Conservation (phyloP, 2,329 filamentous ascomycete species). For the Calycina marina region DNA sequence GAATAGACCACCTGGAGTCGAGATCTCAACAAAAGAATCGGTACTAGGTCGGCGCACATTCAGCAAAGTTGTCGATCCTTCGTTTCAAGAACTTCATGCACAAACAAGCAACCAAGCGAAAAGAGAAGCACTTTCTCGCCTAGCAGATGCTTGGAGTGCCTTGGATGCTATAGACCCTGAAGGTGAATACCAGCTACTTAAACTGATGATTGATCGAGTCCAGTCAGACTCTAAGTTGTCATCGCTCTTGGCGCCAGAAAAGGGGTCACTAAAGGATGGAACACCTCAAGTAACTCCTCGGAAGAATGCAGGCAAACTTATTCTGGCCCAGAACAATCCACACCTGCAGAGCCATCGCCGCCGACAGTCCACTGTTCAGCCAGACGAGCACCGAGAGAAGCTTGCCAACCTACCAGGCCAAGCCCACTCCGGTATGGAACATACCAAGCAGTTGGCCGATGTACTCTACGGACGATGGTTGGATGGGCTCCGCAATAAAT, state of each 20-base stretch:
- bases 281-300: conserved; percentile 36
- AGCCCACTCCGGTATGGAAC: conserved; percentile 65
- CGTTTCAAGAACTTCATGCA: conserved; percentile 75
- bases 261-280: conserved; percentile 37
- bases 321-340: conserved; percentile 70
- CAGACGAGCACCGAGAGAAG: conserved; percentile 31
- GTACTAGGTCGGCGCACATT: conserved; percentile 70
- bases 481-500: conserved; percentile 62
- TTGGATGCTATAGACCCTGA: conserved; percentile 83
- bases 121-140: conserved; percentile 66
- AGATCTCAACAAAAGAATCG: conserved; percentile 63
- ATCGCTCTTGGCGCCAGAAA: conserved; percentile 16
- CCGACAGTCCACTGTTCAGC: conserved; percentile 30
- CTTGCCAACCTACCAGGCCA: conserved; percentile 38
- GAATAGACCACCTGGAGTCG: conserved; percentile 43
- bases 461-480: conserved; percentile 86
- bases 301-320: conserved; percentile 38
- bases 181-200: conserved; percentile 74
- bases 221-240: conserved; percentile 53
- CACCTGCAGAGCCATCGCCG: conserved; percentile 69
- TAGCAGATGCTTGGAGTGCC: conserved; percentile 74
- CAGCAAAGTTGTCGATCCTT: conserved; percentile 65
- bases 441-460: conserved; percentile 77
- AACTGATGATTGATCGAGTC: conserved; percentile 59
- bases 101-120: conserved; percentile 58